These are phyloP conservation scores for Phragmites australis DNA, from an alignment of 176 grass and related monocot species.

Conservation along the genomic window DNA sequence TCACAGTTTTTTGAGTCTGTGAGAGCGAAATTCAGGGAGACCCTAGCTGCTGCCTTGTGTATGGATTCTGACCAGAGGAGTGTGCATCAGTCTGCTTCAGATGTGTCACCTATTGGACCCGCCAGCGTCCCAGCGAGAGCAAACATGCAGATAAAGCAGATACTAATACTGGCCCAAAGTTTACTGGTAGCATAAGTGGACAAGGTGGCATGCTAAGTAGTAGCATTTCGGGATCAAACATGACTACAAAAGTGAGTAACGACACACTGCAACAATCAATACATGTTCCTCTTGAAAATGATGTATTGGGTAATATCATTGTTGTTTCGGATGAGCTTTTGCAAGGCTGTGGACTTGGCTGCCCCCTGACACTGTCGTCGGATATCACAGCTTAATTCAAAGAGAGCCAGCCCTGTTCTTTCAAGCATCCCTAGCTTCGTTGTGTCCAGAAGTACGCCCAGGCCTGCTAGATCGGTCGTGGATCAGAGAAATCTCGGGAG, in stretches of 20 bases:
- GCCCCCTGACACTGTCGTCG: slow-evolving; percentile 35
- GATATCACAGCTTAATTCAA: slow-evolving; percentile 8
- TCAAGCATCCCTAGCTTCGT: no score
- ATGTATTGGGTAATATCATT: slow-evolving; percentile 32
- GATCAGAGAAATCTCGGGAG: no score
- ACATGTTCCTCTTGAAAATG: slow-evolving; percentile 27
- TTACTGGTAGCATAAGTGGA: slow-evolving; percentile 19
- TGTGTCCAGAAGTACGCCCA: no score
- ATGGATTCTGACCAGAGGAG: slow-evolving; percentile 42
- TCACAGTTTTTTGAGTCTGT: slow-evolving; percentile 31
- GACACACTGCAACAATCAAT: slow-evolving; percentile 22
- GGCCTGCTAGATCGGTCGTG: no score
- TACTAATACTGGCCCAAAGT: not conserved
- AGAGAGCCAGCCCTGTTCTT: no score
- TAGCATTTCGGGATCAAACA: slow-evolving; percentile 6
- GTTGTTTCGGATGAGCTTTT: slow-evolving; percentile 60
- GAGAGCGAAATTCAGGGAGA: slow-evolving; percentile 68
- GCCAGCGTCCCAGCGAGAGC: not conserved
- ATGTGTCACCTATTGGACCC: slow-evolving; percentile 16
- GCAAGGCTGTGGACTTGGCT: slow-evolving; percentile 59
- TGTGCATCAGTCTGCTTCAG: slow-evolving; percentile 23
- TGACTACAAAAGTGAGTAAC: not conserved
- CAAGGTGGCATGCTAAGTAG: not conserved
- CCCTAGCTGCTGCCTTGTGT: slow-evolving; percentile 50
- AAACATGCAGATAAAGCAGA: slow-evolving; percentile 17